Percentiles rank a stretch among this genome's conserved stretches.
Conservation (phyloP, 1,139 yeast species). For the Yamadazyma oceani region DNA sequence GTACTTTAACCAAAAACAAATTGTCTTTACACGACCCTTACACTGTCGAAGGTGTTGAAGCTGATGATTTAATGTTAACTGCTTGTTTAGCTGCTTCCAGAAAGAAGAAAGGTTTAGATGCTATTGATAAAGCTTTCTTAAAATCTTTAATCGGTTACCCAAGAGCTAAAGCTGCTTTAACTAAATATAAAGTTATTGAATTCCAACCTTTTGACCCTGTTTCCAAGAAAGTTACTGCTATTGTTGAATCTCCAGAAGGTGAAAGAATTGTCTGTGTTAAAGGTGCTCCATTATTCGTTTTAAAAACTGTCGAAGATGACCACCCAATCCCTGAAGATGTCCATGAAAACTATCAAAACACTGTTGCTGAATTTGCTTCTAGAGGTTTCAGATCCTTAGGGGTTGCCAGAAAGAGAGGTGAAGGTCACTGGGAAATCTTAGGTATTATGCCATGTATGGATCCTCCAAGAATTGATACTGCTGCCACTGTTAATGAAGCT, state of each 20-base stretch:
- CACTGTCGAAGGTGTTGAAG: conserved; percentile 98
- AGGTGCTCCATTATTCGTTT: conserved; percentile 95
- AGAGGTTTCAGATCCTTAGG: conserved; percentile 99
- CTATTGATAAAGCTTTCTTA: conserved; percentile 96
- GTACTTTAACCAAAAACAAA: conserved; percentile 98
- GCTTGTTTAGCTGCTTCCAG: conserved; percentile 98
- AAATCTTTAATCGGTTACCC: conserved; percentile 85
- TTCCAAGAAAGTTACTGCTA: conserved; percentile 93
- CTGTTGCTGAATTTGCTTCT: conserved; percentile 95
- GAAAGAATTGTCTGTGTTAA: conserved; percentile 94
- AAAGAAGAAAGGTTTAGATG: conserved; percentile 98
- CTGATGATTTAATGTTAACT: conserved; percentile 95
- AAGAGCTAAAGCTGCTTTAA: conserved; percentile 92
- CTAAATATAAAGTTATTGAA: conserved; percentile 92
- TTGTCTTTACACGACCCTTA: conserved; percentile 96
- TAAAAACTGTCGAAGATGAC: conserved; percentile 95
- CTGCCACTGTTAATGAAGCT: conserved; percentile 92
- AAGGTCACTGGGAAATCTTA: conserved; percentile 96
- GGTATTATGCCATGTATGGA: conserved; percentile 99
- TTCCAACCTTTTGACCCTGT: conserved; percentile 98
- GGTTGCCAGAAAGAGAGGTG: conserved; percentile 99
- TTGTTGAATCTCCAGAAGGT: conserved; percentile 94
- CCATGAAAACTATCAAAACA: conserved; percentile 93
- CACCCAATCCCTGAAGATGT: conserved; percentile 95
- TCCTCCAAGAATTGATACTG: conserved; percentile 99